These are phyloP conservation scores for Verticillium nonalfalfae DNA, from an alignment of 2,329 filamentous ascomycete species.

Conservation along the genomic window DNA sequence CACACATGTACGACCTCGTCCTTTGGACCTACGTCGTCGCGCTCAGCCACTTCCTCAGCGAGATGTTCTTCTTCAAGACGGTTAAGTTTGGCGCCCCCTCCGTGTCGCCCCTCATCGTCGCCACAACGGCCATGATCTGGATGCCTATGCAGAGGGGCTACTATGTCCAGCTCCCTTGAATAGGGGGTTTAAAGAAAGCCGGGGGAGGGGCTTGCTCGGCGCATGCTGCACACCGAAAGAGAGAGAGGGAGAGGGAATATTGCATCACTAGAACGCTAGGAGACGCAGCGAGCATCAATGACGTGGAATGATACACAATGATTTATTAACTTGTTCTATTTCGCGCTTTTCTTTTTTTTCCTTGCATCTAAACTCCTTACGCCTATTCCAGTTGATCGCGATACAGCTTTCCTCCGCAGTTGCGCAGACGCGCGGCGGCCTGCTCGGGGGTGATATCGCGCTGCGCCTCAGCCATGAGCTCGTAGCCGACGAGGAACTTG, in stretches of 20 bases:
- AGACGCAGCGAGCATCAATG: not conserved
- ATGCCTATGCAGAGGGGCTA: constrained; percentile 61
- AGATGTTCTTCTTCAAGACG: constrained; percentile 75
- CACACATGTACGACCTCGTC: constrained; percentile 70
- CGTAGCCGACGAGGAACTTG: constrained; percentile 95
- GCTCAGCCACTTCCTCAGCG: constrained; percentile 69
- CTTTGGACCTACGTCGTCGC: constrained; percentile 79
- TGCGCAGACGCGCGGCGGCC: constrained; percentile 70
- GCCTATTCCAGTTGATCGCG: constrained; percentile 48
- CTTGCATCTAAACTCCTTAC: not conserved
- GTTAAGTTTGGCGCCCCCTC: constrained; percentile 57
- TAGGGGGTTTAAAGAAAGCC: no score
- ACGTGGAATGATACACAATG: not conserved
- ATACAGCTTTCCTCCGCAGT: constrained; percentile 78
- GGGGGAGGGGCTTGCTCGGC: no score
- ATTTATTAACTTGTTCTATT: not conserved
- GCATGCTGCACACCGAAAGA: not conserved
- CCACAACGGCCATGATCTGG: constrained; percentile 48
- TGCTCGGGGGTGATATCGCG: constrained; percentile 97
- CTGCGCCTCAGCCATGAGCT: constrained; percentile 96
- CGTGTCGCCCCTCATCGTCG: constrained; percentile 47
- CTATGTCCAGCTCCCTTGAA: constrained; percentile 48
- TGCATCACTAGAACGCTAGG: not conserved
- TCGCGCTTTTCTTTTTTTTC: not conserved
- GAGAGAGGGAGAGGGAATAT: no score